Evolutionary conservation across 305 asterid species (phyloP).

Genomic region (Ilex paraguariensis): DNA sequence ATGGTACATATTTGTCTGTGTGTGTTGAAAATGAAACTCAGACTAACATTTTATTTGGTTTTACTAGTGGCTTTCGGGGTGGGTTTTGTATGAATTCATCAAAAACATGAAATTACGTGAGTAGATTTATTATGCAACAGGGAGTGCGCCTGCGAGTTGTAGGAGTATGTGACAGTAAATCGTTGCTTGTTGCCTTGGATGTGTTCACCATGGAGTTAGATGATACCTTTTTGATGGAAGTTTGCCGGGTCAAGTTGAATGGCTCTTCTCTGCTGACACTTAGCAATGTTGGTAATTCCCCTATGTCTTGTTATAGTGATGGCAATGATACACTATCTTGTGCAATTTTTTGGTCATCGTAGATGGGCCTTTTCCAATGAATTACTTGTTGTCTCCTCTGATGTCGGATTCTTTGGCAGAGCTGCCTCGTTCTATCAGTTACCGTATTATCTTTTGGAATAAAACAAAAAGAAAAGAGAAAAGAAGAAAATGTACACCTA

Average conservation of each 20-base stretch:
- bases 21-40: no score
- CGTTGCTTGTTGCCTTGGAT: conserved; percentile 54
- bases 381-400: no score
- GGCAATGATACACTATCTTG: neutral
- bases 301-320: neutral
- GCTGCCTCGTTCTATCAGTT: no score
- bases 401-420: no score
- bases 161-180: conserved; percentile 84
- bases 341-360: neutral
- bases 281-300: conserved; percentile 36
- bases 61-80: no score
- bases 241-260: conserved; percentile 58
- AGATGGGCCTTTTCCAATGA: no score
- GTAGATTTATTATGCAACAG: conserved; percentile 26
- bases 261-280: conserved; percentile 60
- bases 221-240: conserved; percentile 52
- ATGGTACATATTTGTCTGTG: no score
- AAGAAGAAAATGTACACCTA: neutral
- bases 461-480: neutral
- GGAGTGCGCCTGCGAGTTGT: conserved; percentile 69
- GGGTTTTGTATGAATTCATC: no score
- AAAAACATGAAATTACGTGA: neutral
- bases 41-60: no score
- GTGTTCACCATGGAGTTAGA: conserved; percentile 50
- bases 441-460: no score